Evolutionary conservation across 768 basidiomycete species (phyloP), one percentile per base, ranked within the genome.

Genomic region (Tulasnella sp.): DNA sequence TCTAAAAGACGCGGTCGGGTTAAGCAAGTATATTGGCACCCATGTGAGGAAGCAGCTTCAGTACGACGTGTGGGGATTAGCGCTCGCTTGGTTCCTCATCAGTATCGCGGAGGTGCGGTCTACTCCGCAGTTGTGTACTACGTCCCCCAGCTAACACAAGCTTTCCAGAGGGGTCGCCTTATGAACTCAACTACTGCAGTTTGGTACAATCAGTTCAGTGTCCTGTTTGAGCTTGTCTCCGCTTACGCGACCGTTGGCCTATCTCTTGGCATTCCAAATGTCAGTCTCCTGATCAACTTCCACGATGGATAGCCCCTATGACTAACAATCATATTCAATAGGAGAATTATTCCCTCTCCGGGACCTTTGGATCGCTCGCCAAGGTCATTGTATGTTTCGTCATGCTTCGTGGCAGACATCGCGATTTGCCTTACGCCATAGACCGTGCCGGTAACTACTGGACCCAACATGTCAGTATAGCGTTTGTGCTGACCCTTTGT

Each of bases 21-120:
- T 57, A n/a, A 78, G 85, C 63, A 79, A 78, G 38, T 87, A 92
- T 67, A 71, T 92, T 17, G 78, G 83, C 1, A 80, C 83, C 79
- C 92, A 94, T 68, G 85, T 84, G 9, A 79, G 87, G 49, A 80
- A 77, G 64, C 94, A 99, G 68, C 81, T 99, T 57, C 63, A 90
- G 88, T 87, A 63, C 90, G 93, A 96, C 70, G 89, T 97, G 80
- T 96, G 93, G 94, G 96, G 92, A 92, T 70, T 98, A 17, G 86
- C 75, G 0, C 69, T 90, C 9, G 91, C 89, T 0, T 70, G 97
- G 15, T 92, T 92, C 71, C 70, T 96, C 1, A 76, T 97, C 42
- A 94, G 92, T 68, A 94, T 97, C 64, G 83, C 93, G 61, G 96
- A 97, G 78, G 90, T 88, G 61, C 60, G 41, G 5, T 19, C 15